Evolutionary conservation across 495 filamentous ascomycete species (phyloP).

Genomic region (Neurospora sp.): DNA sequence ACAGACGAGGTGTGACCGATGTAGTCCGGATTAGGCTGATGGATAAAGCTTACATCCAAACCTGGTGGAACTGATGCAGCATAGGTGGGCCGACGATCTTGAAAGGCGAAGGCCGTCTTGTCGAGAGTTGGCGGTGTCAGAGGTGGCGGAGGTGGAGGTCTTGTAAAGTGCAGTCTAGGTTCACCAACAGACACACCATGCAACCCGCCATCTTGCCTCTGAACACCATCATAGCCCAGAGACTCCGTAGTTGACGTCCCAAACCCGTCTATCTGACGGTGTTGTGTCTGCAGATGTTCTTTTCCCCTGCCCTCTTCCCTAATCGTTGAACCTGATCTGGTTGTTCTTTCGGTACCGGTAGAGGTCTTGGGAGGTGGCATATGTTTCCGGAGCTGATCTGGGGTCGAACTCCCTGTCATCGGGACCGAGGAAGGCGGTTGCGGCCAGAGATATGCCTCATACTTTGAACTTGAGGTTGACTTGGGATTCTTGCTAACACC

Average conservation of each 20-base stretch:
- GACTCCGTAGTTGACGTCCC: not conserved
- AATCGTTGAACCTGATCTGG: not conserved
- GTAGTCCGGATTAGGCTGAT: slow-evolving; percentile 32
- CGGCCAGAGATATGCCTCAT: not conserved
- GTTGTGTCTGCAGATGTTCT: not conserved
- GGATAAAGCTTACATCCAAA: slow-evolving; percentile 29
- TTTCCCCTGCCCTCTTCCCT: slow-evolving; percentile 1
- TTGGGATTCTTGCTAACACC: slow-evolving; percentile 15
- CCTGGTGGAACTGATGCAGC: slow-evolving; percentile 27
- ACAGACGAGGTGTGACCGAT: slow-evolving; percentile 22
- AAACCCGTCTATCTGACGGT: not conserved
- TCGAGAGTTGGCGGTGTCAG: slow-evolving; percentile 29
- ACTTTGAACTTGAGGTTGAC: not conserved
- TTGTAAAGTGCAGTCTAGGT: slow-evolving; percentile 13
- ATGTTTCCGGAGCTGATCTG: not conserved
- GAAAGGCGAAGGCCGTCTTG: slow-evolving; percentile 22
- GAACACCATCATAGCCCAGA: not conserved
- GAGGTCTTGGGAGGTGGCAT: not conserved
- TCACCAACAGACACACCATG: not conserved
- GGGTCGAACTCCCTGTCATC: not conserved
- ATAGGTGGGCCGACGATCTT: slow-evolving; percentile 29
- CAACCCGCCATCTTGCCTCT: not conserved
- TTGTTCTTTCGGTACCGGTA: slow-evolving; percentile 2
- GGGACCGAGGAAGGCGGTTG: not conserved
- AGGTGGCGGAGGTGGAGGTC: slow-evolving; percentile 28